Base-by-base conservation (phyloP, 164 flowering plant species). In the Magnolia officinalis region DNA sequence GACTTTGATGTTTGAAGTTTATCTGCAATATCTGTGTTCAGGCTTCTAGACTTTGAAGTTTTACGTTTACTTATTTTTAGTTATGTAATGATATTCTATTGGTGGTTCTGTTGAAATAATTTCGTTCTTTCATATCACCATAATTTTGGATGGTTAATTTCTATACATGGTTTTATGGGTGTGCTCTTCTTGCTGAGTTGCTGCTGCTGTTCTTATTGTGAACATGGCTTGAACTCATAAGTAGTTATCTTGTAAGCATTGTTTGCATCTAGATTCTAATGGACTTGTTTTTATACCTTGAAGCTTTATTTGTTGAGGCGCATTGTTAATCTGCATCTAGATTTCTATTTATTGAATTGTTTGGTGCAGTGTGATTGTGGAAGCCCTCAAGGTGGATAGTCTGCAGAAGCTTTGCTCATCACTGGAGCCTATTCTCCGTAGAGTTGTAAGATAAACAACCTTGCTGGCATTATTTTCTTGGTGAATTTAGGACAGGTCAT, bases 341-440 rank as follows among this genome's bases (percentile, higher is more conserved):
- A 6, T 50, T 20, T 49, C 66, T 51, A 3, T 79, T 78, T 78
- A 74, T 55, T 82, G 71, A 77, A 59, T 37, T 73, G 67, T 74
- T 79, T 49, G 6, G 6, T 90, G 89, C 97, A 96, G 99, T 86
- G 99, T 96, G 16, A 94, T 96, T 82, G 97, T 96, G 74, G 99
- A 96, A 82, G 99, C 99, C 71, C 91, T 96, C 23, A 94, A 96
- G 86, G 89, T 94, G 85, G 98, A 96, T 80, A 94, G 94, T 81
- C 85, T 96, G 76, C 98, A 96, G 82, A 92, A 86, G 77, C 97
- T 96, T 75, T 96, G 97, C 85, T 94, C 99, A 50, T 94, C 99
- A n/a, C 78, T 96, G 87, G 99, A 96, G 87, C 99, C 99, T 66
- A 86, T 96, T 87, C 98, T 96, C 76, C 95, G 98, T 16, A 89